A percentile compares a stretch with the other conserved stretches of the same genome.
These are phyloP conservation scores for Lactarius sp. DNA, from an alignment of 768 basidiomycete genomes.

Conservation along the genomic window DNA sequence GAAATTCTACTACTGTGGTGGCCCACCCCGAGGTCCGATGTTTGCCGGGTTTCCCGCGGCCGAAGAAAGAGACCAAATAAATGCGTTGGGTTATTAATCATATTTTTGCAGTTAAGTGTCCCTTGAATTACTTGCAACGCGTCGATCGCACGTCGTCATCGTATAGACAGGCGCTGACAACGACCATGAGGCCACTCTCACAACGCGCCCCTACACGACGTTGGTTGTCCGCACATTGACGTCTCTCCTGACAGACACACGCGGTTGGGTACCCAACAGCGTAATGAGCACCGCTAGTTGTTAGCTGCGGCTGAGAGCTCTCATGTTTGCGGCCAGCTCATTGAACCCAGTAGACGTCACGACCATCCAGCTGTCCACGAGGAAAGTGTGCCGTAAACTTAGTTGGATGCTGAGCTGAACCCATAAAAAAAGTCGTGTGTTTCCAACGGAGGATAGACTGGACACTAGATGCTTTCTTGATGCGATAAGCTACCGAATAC, in stretches of 20 bases:
- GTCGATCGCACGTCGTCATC: conserved; percentile 17
- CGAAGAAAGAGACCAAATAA: background rate
- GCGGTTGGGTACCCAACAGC: background rate
- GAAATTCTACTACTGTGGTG: background rate
- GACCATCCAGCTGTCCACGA: background rate
- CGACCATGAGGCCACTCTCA: background rate
- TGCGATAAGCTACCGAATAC: conserved; percentile 11
- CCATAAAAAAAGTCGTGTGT: background rate
- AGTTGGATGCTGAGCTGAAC: background rate
- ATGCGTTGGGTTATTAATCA: background rate
- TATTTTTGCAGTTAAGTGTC: background rate
- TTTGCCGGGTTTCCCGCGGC: background rate
- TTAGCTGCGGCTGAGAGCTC: background rate
- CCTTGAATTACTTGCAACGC: background rate
- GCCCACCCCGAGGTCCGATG: conserved; percentile 12
- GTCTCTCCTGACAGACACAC: background rate
- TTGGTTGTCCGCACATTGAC: conserved; percentile 2
- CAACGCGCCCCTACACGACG: background rate
- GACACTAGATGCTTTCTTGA: background rate
- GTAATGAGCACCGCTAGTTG: background rate
- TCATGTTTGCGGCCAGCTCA: background rate
- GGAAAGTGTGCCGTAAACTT: background rate
- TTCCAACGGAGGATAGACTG: conserved; percentile 3
- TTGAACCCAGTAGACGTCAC: background rate
- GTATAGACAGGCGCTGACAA: background rate